A percentile compares a stretch with the other conserved stretches of the same genome.
Conservation (phyloP, 2,329 filamentous ascomycete genomes). For the Beauveria scarabaeidicola region DNA sequence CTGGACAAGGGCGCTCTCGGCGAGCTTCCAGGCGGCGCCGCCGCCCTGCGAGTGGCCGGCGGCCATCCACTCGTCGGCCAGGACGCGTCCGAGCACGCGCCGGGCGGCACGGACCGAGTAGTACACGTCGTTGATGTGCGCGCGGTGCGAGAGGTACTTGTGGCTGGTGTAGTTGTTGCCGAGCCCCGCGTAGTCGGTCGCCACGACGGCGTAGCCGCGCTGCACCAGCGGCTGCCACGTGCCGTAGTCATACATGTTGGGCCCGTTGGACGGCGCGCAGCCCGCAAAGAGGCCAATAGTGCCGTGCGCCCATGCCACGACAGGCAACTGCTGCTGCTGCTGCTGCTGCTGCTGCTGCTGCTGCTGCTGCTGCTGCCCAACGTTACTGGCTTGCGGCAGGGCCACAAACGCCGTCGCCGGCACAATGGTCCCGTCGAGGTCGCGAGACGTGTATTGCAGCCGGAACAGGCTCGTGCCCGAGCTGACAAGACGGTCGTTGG, state of each 20-base stretch:
- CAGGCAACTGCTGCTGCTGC: background rate
- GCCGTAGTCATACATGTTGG: slow-evolving; percentile 11
- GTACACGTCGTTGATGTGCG: slow-evolving; percentile 12
- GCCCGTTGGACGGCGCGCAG: slow-evolving; percentile 15
- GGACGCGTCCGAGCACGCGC: background rate
- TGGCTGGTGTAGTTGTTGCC: slow-evolving; percentile 16
- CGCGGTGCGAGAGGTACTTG: slow-evolving; percentile 14
- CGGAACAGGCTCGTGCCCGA: slow-evolving; percentile 13
- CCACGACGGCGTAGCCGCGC: slow-evolving; percentile 15
- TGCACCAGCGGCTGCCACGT: slow-evolving; percentile 13
- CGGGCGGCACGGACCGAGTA: slow-evolving; percentile 6
- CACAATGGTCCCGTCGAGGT: slow-evolving; percentile 12
- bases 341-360: background rate
- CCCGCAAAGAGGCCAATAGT: slow-evolving; percentile 12
- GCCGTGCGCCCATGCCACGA: slow-evolving; percentile 15
- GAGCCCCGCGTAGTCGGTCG: slow-evolving; percentile 17
- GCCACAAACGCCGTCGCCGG: slow-evolving; percentile 15
- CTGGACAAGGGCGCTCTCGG: slow-evolving; percentile 10
- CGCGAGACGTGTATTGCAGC: slow-evolving; percentile 16
- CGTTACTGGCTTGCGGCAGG: background rate
- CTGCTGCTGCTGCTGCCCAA: background rate
- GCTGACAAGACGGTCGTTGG: slow-evolving; percentile 4
- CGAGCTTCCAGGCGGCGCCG: slow-evolving; percentile 16
- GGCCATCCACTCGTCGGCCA: slow-evolving; percentile 12
- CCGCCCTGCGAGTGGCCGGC: slow-evolving; percentile 16